phyloP scores from a whole-genome alignment of 495 filamentous ascomycete genomes.

The Hypoxylon cercidicola region DNA sequence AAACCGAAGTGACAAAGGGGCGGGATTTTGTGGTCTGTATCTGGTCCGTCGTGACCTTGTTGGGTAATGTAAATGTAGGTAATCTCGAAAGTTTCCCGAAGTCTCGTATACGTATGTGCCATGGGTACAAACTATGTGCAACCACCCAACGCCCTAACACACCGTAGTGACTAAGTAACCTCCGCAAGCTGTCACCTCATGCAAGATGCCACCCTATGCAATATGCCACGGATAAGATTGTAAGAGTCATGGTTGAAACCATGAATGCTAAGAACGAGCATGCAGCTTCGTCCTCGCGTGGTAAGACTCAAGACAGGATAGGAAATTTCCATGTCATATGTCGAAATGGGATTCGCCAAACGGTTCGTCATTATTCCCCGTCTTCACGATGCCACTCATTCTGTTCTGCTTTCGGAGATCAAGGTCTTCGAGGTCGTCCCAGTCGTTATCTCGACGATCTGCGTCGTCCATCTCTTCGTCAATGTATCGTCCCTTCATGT shows the following conservation, averaged over 20 bases:
- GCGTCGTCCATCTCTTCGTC: constrained; percentile 75
- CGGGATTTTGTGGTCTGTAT: constrained; percentile 22
- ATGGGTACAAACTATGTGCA: constrained; percentile 48
- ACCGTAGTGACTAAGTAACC: constrained; percentile 38
- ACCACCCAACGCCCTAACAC: constrained; percentile 46
- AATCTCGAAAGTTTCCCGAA: constrained; percentile 33
- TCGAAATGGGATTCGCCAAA: constrained; percentile 82
- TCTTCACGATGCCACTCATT: constrained; percentile 80
- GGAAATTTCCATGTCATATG: constrained; percentile 40
- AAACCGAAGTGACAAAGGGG: constrained; percentile 35
- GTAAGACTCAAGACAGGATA: constrained; percentile 30
- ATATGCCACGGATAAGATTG: constrained; percentile 45
- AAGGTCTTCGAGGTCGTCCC: constrained; percentile 57
- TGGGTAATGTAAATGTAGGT: constrained; percentile 25
- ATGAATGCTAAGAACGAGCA: constrained; percentile 29
- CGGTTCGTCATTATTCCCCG: constrained; percentile 72
- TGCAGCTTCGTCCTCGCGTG: constrained; percentile 20
- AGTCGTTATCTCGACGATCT: constrained; percentile 60
- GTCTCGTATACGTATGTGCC: constrained; percentile 47
- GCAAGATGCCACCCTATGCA: constrained; percentile 49
- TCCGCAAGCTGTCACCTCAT: constrained; percentile 44
- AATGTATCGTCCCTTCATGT: constrained; percentile 72
- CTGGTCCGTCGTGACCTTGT: constrained; percentile 28
- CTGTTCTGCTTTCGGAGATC: constrained; percentile 62
- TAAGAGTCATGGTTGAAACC: constrained; percentile 34